Conservation (phyloP, 2,329 filamentous ascomycete species). For the Trichoderma polysporum region DNA sequence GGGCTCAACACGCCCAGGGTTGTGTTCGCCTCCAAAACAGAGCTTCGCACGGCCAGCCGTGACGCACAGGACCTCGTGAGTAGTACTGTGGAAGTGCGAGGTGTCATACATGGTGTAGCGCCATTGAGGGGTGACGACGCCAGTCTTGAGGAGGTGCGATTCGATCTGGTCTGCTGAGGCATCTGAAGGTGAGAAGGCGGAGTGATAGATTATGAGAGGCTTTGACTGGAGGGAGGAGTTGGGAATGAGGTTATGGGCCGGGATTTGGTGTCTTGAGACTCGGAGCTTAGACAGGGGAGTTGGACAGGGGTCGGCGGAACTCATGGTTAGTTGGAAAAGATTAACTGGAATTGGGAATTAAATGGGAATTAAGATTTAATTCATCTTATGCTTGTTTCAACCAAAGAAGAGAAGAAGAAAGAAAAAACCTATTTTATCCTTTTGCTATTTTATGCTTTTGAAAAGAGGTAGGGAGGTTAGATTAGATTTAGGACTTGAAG, state of each 20-base stretch:
- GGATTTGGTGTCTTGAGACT: conserved; percentile 8
- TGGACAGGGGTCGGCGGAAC: background rate
- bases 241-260: conserved; percentile 6
- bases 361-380: background rate
- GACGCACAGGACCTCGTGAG: conserved; percentile 66
- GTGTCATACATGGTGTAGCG: conserved; percentile 66
- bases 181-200: background rate
- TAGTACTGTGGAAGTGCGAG: conserved; percentile 66
- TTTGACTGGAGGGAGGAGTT: conserved; percentile 10
- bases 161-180: background rate
- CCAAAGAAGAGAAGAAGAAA: no score
- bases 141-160: conserved; percentile 2
- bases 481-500: background rate
- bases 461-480: background rate
- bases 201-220: conserved; percentile 16
- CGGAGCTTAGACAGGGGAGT: conserved; percentile 11
- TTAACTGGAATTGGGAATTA: background rate
- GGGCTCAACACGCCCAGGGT: conserved; percentile 54
- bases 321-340: background rate
- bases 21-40: conserved; percentile 59
- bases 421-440: background rate
- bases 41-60: conserved; percentile 57
- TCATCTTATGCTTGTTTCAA: no score
- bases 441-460: background rate
- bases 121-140: conserved; percentile 62